A percentile compares a stretch with the other conserved stretches of the same genome.
These are phyloP conservation scores for Viola pubescens DNA, from an alignment of 441 rosid genomes.

Conservation along the genomic window DNA sequence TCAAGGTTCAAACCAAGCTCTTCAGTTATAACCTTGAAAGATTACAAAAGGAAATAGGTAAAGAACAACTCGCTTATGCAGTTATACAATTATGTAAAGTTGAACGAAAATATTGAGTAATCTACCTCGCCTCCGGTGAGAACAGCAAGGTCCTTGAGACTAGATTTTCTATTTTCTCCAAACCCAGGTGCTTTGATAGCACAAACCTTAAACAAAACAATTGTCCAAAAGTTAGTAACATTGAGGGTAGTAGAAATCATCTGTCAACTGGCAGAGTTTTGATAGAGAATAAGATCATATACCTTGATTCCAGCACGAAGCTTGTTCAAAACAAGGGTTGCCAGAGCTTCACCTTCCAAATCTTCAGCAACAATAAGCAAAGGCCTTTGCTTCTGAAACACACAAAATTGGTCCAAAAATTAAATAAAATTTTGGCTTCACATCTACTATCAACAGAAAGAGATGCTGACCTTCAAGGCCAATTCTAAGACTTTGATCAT, in stretches of 20 bases:
- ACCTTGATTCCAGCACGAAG: constrained; percentile 66
- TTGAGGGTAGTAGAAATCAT: not conserved
- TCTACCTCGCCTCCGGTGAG: constrained; percentile 68
- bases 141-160: constrained; percentile 53
- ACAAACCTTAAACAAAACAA: constrained; percentile 36
- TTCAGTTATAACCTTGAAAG: constrained; percentile 52
- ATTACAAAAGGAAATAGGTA: not conserved
- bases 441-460: not conserved
- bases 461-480: constrained; percentile 49
- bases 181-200: constrained; percentile 79
- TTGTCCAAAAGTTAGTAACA: not conserved
- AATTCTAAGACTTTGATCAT: constrained; percentile 60
- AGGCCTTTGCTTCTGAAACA: constrained; percentile 54
- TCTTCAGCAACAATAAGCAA: constrained; percentile 64
- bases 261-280: not conserved
- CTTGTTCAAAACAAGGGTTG: constrained; percentile 63
- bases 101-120: not conserved
- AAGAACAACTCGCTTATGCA: not conserved
- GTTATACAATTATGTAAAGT: not conserved
- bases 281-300: not conserved
- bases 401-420: not conserved
- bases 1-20: constrained; percentile 69
- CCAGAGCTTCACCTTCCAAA: constrained; percentile 70
- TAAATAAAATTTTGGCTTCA: not conserved
- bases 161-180: constrained; percentile 67